Conservation (phyloP, 2,329 filamentous ascomycete species). For the Pyrenophora teres region DNA sequence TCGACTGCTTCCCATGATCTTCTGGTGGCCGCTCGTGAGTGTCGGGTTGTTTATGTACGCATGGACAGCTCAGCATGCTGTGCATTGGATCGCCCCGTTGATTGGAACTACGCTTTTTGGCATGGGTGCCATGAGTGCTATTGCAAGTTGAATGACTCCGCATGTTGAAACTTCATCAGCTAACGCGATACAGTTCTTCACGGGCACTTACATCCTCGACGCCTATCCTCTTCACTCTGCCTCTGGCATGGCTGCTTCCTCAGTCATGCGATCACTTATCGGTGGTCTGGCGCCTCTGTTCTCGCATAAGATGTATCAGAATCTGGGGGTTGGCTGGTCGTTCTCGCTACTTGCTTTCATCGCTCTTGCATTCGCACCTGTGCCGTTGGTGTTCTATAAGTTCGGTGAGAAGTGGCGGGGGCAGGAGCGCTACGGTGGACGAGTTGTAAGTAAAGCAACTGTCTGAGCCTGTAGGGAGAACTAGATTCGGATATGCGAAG, state of each 20-base stretch:
- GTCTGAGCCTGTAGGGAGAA: too few species aligned
- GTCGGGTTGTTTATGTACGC: conserved; percentile 37
- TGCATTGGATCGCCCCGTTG: conserved; percentile 37
- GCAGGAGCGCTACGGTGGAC: not conserved
- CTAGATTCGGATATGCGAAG: too few species aligned
- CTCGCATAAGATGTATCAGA: conserved; percentile 61
- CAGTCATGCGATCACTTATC: conserved; percentile 59
- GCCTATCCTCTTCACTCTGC: conserved; percentile 50
- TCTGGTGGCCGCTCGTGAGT: conserved; percentile 28
- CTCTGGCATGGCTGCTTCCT: conserved; percentile 61
- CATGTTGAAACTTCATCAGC: not conserved
- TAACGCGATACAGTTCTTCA: conserved; percentile 29
- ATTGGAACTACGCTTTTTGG: conserved; percentile 20
- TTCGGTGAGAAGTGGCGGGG: conserved; percentile 45
- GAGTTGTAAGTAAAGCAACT: not conserved
- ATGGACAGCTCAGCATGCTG: conserved; percentile 28
- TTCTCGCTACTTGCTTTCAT: conserved; percentile 59
- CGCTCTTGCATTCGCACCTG: conserved; percentile 49
- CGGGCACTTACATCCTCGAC: conserved; percentile 65
- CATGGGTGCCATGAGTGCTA: conserved; percentile 1
- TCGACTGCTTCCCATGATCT: conserved; percentile 31
- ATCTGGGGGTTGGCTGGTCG: conserved; percentile 63
- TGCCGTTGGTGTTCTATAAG: conserved; percentile 50
- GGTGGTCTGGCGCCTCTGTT: conserved; percentile 64
- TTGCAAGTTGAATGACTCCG: not conserved